Evolutionary conservation across 768 basidiomycete genomes (phyloP), one percentile per base, ranked within the genome.

Genomic region (Tubosaeta sp.): DNA sequence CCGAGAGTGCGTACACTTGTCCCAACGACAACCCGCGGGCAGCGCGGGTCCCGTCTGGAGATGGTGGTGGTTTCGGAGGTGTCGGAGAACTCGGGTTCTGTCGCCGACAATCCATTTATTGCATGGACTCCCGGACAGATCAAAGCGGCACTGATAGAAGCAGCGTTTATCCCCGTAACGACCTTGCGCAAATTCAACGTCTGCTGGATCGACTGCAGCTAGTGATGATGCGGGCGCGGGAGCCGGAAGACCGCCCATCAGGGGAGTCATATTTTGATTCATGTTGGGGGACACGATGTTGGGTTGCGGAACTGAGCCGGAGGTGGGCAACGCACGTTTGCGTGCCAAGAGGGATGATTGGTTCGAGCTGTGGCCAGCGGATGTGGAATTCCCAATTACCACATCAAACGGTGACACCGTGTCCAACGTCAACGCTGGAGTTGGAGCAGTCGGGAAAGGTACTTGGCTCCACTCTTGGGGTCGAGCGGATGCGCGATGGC

Each of bases 81-180:
- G 66, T 25, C 57, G 56, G 16, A 66, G 59, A 0, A 68, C 58
- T 25, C 58, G 57, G 13, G 55, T 50, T 27, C 66, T 48, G 31
- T 68, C 64, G 8, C 66, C 66, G 34, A 62, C 54, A 22, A 68
- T 59, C 52, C 58, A 65, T 38, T 52, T 52, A 34, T 59, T 61
- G 46, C 66, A 68, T 6, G 64, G 63, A 39, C 53, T 59, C 2
- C 59, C 66, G 4, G 46, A 35, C 26, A 62, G 45, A 37, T 58
- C 63, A 38, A 67, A 69, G 26, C 55, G 66, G 22, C 66, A 67
- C 10, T 42, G 58, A 46, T 67, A 67, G 42, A 59, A 55, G 35
- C 57, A 56, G 1, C 55, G 50, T 43, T 56, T 59, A 3, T 44
- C 34, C 22, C 54, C 53, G 34, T 67, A 66, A 26, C 53, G 62